Evolutionary conservation across 441 rosid genomes (phyloP), one percentile per base, ranked within the genome.

Genomic region (Cnidoscolus chayamansa): DNA sequence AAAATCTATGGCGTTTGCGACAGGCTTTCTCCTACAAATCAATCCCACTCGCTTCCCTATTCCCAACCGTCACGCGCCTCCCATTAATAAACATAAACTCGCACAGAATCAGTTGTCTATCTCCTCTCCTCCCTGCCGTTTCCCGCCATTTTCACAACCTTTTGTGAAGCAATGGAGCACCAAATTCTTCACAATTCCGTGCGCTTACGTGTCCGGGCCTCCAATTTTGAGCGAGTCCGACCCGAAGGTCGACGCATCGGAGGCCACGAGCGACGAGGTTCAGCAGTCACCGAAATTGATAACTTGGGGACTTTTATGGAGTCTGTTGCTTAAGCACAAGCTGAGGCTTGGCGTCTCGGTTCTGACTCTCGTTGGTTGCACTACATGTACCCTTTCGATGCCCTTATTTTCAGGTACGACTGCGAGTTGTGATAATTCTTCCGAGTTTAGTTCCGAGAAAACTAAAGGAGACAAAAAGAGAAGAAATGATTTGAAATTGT

Each of bases 321-420:
- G 86, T 57, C 81, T 92, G 37, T 66, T 92, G 82, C 60, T 68
- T 55, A 63, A 76, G 72, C 97, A 94, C 77, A 92, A 87, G 80
- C 80, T 84, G 31, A 82, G 90, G 64, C 83, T 90, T 12, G 76
- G 69, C 32, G 30, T 86, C 72, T 82, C 89, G 53, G 61, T 79
- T 37, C 59, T 87, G 63, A 72, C 93, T 68, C 89, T 90, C 47
- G 17, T 84, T 73, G 95, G 89, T 9, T 81, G 95, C 84, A 83
- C 89, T 73, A 73, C 82, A 6, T 94, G 94, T 68, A 94, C 97
- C 71, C 95, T 94, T 72, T 89, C 95, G 15, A 85, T 89, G 95
- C 97, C 97, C 40, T 74, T 94, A 32, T 94, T 87, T 70, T 92
- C 98, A 35, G 98, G 97, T 94, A 67, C 10, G 55, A 40, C 45